Evolutionary conservation across 768 basidiomycete species (phyloP).

Genomic region (Glaciozyma martinii): DNA sequence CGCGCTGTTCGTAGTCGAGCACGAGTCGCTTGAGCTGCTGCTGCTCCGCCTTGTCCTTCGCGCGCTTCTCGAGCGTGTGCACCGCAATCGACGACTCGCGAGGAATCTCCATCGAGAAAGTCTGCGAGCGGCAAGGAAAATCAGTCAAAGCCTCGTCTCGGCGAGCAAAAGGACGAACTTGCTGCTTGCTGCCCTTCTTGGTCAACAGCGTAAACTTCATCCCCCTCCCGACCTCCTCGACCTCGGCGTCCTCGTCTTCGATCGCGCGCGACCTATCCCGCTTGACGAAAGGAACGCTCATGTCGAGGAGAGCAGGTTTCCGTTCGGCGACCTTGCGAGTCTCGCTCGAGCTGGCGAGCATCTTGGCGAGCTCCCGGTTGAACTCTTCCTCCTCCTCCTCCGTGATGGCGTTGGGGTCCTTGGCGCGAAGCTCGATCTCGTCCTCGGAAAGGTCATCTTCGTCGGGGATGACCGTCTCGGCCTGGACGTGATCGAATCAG

Average conservation of each 20-base stretch:
- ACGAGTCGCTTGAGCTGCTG: slow-evolving; percentile 95
- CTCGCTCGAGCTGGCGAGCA: slow-evolving; percentile 73
- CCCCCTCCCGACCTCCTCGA: slow-evolving; percentile 17
- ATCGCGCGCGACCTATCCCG: not conserved
- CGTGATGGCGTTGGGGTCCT: slow-evolving; percentile 31
- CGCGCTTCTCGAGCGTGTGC: slow-evolving; percentile 80
- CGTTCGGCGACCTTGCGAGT: slow-evolving; percentile 76
- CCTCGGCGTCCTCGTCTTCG: not conserved
- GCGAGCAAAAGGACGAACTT: slow-evolving; percentile 46
- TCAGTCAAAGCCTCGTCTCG: slow-evolving; percentile 3
- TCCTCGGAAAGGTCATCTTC: slow-evolving; percentile 41
- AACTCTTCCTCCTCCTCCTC: slow-evolving; percentile 68
- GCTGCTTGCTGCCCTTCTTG: slow-evolving; percentile 86
- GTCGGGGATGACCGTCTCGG: slow-evolving; percentile 39
- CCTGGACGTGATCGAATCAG: not conserved
- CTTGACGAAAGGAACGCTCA: slow-evolving; percentile 23
- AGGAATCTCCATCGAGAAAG: slow-evolving; percentile 80
- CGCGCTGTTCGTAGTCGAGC: slow-evolving; percentile 49
- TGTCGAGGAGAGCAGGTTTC: slow-evolving; percentile 41
- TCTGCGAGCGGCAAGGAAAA: slow-evolving; percentile 43
- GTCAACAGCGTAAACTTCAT: slow-evolving; percentile 93
- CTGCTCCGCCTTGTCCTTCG: slow-evolving; percentile 91
- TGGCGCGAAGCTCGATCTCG: slow-evolving; percentile 13
- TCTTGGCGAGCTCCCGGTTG: slow-evolving; percentile 86
- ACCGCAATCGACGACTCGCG: slow-evolving; percentile 77